These are phyloP conservation scores for Aspergillus pseudonomiae DNA, from an alignment of 2,329 filamentous ascomycete species.

Conservation along the genomic window DNA sequence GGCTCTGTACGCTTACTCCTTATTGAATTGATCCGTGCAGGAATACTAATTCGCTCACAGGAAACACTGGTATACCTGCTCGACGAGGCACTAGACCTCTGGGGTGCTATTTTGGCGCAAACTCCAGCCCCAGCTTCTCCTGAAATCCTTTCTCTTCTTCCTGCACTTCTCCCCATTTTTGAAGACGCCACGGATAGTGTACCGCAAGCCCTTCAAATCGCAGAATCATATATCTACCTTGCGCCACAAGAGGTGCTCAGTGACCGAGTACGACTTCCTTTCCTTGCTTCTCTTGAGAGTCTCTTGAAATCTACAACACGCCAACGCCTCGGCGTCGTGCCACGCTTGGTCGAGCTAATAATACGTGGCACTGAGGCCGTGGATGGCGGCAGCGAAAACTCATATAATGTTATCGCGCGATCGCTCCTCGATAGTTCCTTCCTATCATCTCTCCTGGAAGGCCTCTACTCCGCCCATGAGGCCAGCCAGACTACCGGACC, in stretches of 20 bases:
- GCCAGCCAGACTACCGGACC: slow-evolving; percentile 83
- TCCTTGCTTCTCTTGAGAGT: slow-evolving; percentile 43
- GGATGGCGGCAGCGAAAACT: slow-evolving; percentile 58
- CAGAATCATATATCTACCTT: slow-evolving; percentile 71
- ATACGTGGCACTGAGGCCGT: slow-evolving; percentile 66
- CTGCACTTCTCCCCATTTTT: slow-evolving; percentile 67
- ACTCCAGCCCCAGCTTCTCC: slow-evolving; percentile 62
- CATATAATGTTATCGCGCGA: slow-evolving; percentile 64
- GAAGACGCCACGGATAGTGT: slow-evolving; percentile 68
- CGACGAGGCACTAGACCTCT: slow-evolving; percentile 89
- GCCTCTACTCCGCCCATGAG: slow-evolving; percentile 68
- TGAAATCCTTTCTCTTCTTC: slow-evolving; percentile 65
- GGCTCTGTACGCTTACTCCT: slow-evolving; percentile 59
- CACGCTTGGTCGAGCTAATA: slow-evolving; percentile 62
- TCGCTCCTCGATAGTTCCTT: slow-evolving; percentile 68
- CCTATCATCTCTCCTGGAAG: slow-evolving; percentile 65
- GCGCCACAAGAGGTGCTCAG: slow-evolving; percentile 54
- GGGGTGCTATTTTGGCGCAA: slow-evolving; percentile 73
- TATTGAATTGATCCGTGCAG: background rate
- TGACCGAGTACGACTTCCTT: slow-evolving; percentile 40
- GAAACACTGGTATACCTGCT: slow-evolving; percentile 77
- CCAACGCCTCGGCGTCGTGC: slow-evolving; percentile 44
- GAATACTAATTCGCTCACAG: slow-evolving; percentile 28
- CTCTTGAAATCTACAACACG: slow-evolving; percentile 43
- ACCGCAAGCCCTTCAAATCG: slow-evolving; percentile 63